Evolutionary conservation across 768 basidiomycete species (phyloP).

Genomic region (Lentinula detonsa): DNA sequence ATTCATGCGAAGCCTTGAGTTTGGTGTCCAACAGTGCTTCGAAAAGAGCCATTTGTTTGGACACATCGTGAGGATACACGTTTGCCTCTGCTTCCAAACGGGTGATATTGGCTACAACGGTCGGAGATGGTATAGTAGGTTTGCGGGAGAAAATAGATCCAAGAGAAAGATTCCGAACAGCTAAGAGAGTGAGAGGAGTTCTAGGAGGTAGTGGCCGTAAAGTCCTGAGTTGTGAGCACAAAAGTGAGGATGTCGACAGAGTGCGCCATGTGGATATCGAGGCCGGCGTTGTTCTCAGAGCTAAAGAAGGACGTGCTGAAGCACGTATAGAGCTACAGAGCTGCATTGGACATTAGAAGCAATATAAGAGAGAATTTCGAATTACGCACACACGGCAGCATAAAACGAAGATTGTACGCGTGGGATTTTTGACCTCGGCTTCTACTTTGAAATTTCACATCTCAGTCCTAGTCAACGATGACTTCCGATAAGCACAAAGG

Average conservation of each 20-base stretch:
- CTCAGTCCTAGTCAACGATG: not conserved
- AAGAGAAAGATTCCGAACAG: constrained; percentile 28
- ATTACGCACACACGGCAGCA: not conserved
- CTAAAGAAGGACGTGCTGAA: constrained; percentile 13
- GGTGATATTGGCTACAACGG: constrained; percentile 64
- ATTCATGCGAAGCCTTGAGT: constrained; percentile 61
- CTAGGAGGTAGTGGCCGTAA: constrained; percentile 10
- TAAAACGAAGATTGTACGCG: constrained; percentile 1
- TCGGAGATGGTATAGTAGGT: constrained; percentile 48
- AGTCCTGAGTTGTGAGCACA: not conserved
- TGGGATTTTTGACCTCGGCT: not conserved
- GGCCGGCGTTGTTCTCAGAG: not conserved
- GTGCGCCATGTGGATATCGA: not conserved
- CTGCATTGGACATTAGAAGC: not conserved
- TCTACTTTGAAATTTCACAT: not conserved
- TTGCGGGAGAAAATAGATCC: constrained; percentile 44
- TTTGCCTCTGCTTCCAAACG: constrained; percentile 75
- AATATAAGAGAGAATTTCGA: not conserved
- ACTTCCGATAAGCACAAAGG: constrained; percentile 31
- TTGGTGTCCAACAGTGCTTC: constrained; percentile 61
- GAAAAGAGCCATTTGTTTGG: constrained; percentile 66
- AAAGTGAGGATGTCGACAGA: not conserved
- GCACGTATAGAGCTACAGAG: constrained; percentile 32
- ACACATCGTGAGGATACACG: constrained; percentile 59
- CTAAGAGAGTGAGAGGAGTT: constrained; percentile 6